These are phyloP conservation scores for Carex littledalei DNA, from an alignment of 176 grass and related monocot genomes.

Conservation along the genomic window DNA sequence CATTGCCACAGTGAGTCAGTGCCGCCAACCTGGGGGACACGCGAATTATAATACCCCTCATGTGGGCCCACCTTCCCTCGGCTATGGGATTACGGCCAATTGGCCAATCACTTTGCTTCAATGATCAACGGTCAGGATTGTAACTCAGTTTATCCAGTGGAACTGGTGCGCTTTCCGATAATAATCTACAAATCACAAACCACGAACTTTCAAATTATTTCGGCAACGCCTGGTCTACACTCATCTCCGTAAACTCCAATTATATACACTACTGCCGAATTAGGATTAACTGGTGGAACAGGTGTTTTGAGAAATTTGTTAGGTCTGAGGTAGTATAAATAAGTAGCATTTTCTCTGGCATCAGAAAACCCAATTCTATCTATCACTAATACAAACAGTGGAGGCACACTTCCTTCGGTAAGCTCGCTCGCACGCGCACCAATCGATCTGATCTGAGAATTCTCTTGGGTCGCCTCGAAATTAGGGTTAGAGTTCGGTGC, in stretches of 20 bases:
- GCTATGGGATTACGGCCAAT: not conserved
- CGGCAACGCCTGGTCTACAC: not conserved
- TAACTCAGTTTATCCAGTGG: not conserved
- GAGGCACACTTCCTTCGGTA: not conserved
- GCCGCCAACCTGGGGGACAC: slow-evolving; percentile 1
- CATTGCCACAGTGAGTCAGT: not conserved
- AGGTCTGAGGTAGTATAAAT: slow-evolving; percentile 20
- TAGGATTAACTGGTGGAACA: not conserved
- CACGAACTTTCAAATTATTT: not conserved
- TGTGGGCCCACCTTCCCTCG: not conserved
- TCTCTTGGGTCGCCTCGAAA: not conserved
- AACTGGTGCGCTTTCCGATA: slow-evolving; percentile 8
- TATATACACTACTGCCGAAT: not conserved
- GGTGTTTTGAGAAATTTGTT: not conserved
- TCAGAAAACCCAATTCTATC: not conserved
- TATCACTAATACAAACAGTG: not conserved
- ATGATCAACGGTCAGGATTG: not conserved
- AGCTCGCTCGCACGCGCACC: not conserved
- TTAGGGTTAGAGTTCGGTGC: not conserved
- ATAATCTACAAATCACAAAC: slow-evolving; percentile 1
- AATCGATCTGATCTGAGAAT: not conserved
- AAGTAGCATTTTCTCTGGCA: not conserved
- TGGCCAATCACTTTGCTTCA: not conserved
- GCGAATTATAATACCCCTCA: not conserved
- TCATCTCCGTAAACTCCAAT: not conserved